A percentile compares a stretch with the other conserved stretches of the same genome.
Evolutionary conservation across 257 asterid genomes (phyloP).

Genomic region (Rauvolfia tetraphylla): DNA sequence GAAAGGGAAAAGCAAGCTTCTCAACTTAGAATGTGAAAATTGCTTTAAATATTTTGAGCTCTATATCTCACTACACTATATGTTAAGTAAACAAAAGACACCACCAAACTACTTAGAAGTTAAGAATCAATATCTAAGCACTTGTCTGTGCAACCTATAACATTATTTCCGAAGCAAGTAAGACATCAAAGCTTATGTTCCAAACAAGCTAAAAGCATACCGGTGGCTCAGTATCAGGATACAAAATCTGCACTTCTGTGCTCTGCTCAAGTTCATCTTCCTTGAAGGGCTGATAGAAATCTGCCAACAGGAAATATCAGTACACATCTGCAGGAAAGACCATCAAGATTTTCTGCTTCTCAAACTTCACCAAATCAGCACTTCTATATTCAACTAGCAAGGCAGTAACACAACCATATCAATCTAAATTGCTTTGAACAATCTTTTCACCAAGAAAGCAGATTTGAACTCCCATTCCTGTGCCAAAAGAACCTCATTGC

Average conservation of each 20-base stretch:
- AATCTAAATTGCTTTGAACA: neutral
- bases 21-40: neutral
- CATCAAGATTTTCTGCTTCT: neutral
- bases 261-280: conserved; percentile 76
- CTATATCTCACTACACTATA: neutral
- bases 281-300: conserved; percentile 71
- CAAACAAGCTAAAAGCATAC: conserved; percentile 35
- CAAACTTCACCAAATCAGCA: neutral
- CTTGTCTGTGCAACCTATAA: neutral
- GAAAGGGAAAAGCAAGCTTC: conserved; percentile 11
- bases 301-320: conserved; percentile 37
- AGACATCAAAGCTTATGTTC: neutral
- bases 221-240: conserved; percentile 68
- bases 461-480: neutral
- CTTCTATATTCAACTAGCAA: neutral
- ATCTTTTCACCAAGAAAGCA: neutral
- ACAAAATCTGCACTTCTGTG: conserved; percentile 59
- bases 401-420: neutral
- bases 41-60: neutral
- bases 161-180: neutral
- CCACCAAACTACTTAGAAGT: neutral
- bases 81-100: neutral
- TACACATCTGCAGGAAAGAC: neutral
- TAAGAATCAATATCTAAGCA: neutral
- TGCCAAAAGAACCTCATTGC: neutral